phyloP scores from a whole-genome alignment of 2,329 filamentous ascomycete species.

The Aspergillus terreus region DNA sequence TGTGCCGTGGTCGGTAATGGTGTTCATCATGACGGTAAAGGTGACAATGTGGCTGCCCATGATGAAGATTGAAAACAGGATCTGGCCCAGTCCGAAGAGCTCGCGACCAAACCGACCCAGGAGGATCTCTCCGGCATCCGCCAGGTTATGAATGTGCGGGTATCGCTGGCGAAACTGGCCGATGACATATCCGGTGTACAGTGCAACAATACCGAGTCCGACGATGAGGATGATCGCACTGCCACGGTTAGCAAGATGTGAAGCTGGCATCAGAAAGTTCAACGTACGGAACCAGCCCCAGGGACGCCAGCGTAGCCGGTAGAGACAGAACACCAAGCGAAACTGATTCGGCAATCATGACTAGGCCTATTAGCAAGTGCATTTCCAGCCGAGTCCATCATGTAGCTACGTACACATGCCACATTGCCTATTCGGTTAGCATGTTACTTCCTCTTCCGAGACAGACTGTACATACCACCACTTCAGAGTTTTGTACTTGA shows the following conservation, averaged over 20 bases:
- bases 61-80: slow-evolving; percentile 64
- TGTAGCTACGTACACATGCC: slow-evolving; percentile 28
- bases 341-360: slow-evolving; percentile 56
- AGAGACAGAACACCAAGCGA: slow-evolving; percentile 56
- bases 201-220: slow-evolving; percentile 53
- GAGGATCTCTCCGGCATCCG: slow-evolving; percentile 63
- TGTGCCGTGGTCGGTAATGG: slow-evolving; percentile 56
- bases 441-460: slow-evolving; percentile 21
- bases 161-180: slow-evolving; percentile 54
- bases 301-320: slow-evolving; percentile 47
- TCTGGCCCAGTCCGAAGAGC: slow-evolving; percentile 59
- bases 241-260: background rate
- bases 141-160: slow-evolving; percentile 63
- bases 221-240: slow-evolving; percentile 53
- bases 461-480: slow-evolving; percentile 27
- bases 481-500: slow-evolving; percentile 48
- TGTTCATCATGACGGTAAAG: slow-evolving; percentile 65
- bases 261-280: background rate
- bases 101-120: slow-evolving; percentile 59
- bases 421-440: slow-evolving; percentile 28
- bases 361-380: slow-evolving; percentile 12
- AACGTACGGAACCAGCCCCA: slow-evolving; percentile 50
- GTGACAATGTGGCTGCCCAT: slow-evolving; percentile 69
- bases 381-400: background rate
- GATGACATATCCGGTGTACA: slow-evolving; percentile 58